These are phyloP conservation scores for Fomitopsis palustris DNA, from an alignment of 1,284 basidiomycete species.

Conservation along the genomic window DNA sequence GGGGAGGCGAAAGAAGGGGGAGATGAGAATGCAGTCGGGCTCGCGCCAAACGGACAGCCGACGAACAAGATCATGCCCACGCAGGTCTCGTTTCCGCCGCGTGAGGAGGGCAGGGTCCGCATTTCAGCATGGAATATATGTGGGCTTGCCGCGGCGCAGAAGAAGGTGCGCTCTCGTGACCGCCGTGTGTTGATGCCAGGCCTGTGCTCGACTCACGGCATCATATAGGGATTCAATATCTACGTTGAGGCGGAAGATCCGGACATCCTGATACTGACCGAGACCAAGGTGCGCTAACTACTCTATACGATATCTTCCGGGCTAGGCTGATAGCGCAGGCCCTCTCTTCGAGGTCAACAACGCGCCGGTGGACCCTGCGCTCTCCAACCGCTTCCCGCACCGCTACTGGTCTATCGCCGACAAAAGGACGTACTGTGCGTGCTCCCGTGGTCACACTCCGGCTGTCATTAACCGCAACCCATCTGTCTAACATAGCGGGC, in stretches of 20 bases:
- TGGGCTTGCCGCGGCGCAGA: conserved; percentile 63
- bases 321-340: neutral
- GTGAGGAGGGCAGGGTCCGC: conserved; percentile 45
- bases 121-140: conserved; percentile 76
- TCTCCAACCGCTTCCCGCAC: conserved; percentile 61
- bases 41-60: conserved; percentile 49
- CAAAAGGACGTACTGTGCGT: conserved; percentile 74
- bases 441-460: neutral
- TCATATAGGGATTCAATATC: conserved; percentile 64
- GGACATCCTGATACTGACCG: conserved; percentile 76
- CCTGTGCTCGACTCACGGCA: neutral
- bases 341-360: conserved; percentile 58
- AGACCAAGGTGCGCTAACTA: conserved; percentile 62
- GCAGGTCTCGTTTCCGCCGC: conserved; percentile 56
- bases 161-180: conserved; percentile 49
- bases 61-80: conserved; percentile 72
- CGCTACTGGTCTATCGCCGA: conserved; percentile 72
- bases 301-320: neutral
- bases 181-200: neutral
- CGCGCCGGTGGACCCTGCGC: conserved; percentile 51
- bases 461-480: conserved; percentile 1
- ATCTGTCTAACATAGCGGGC: conserved; percentile 50
- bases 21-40: neutral
- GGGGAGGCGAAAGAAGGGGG: neutral
- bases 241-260: conserved; percentile 84